Conservation (phyloP, 2,329 filamentous ascomycete genomes). For the Pochonia chlamydosporia region DNA sequence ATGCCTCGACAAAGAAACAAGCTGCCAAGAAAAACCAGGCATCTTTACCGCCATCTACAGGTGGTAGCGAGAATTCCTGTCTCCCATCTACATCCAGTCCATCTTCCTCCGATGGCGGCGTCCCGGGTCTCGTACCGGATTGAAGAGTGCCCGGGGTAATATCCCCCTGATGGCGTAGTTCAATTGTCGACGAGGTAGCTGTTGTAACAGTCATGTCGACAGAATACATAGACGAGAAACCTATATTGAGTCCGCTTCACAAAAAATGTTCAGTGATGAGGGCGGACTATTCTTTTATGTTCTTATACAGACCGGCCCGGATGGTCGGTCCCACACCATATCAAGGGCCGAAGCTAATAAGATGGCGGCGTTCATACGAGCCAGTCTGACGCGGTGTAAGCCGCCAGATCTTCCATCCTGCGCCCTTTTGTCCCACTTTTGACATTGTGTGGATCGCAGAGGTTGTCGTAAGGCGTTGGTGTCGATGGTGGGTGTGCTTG, state of each 20-base stretch:
- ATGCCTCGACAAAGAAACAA: slow-evolving; percentile 24
- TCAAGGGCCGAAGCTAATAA: too few relatives aligned
- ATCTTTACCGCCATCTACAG: slow-evolving; percentile 25
- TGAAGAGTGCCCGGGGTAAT: neutral
- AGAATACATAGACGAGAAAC: too few relatives aligned
- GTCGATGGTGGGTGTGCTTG: too few relatives aligned
- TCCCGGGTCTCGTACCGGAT: neutral
- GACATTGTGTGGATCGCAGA: neutral
- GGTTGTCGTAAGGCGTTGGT: too few relatives aligned
- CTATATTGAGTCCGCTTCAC: too few relatives aligned
- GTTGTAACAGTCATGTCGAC: neutral
- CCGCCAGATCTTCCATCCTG: too few relatives aligned
- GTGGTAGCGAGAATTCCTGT: slow-evolving; percentile 19
- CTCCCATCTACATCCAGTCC: neutral
- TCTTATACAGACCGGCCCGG: too few relatives aligned
- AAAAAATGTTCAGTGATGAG: too few relatives aligned
- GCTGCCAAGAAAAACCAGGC: slow-evolving; percentile 28
- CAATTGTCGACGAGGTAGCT: slow-evolving; percentile 1
- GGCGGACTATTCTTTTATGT: too few relatives aligned
- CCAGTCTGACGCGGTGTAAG: too few relatives aligned
- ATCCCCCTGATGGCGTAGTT: neutral
- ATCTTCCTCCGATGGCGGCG: neutral
- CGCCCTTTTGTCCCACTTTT: neutral
- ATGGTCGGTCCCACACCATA: too few relatives aligned
- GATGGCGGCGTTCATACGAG: too few relatives aligned